Base-by-base conservation (phyloP, 2,329 filamentous ascomycete species). In the Bipolaris gigantea region DNA sequence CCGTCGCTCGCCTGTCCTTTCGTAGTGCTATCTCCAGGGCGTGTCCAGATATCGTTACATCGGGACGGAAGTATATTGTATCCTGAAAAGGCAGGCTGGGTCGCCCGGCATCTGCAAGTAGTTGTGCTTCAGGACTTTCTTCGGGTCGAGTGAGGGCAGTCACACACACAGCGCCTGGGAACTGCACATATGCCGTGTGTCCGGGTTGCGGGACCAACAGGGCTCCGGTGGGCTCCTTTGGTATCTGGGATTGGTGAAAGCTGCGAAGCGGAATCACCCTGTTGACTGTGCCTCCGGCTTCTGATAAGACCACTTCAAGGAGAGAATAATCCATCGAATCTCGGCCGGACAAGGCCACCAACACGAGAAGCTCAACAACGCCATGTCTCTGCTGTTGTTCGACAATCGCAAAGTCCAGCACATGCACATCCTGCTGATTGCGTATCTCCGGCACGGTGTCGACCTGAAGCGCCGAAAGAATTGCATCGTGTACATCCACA, bases 111-210 rank as follows among this genome's bases (percentile, higher is more conserved):
- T 76, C 73, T 15, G 64, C 60, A 30, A 89, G 83, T 3, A 95
- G 80, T 69, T 96, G 92, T 2, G 85, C 84, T 46, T 92, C 89
- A 7, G 90, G 89, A 2, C 86, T 87, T 39, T 90, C 85, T 13
- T 86, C 84, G 1, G 83, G 79, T 45, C 82, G 81, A 2, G 83
- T 81, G 43, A 96, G 82, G 0, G 92, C 96, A 7, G 89, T 81
- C 23, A 97, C 77, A 18, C 94, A 83, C 23, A 94, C 81, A 4
- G 90, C 89, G 59, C 87, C 85, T 53, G 89, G 87, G 62, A 97
- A 92, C 1, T 93, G 81, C 35, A 94, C 75, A 69, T 92, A 96
- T 6, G 90, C 92, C 21, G 92, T 89, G 36, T 94, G 83, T 9
- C 85, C 87, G 15, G 91, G 89, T 46, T 84, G 84, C 5, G 94